A percentile compares a stretch with the other conserved stretches of the same genome.
Conservation (phyloP, 2,329 filamentous ascomycete genomes). For the Triangularia verruculosa region DNA sequence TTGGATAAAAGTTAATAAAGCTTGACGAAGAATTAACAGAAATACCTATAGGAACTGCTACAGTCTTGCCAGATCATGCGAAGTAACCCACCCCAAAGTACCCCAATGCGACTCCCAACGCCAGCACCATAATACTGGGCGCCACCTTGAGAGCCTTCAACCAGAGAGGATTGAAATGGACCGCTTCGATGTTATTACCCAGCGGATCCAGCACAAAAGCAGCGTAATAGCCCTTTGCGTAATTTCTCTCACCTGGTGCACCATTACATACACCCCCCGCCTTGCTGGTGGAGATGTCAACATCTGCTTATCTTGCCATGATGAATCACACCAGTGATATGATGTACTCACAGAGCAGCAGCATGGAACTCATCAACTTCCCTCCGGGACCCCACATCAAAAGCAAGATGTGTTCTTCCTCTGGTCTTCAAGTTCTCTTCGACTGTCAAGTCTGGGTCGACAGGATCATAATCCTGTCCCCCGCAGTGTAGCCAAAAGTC, state of each 20-base stretch:
- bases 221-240: constrained; percentile 24
- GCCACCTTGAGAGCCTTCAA: constrained; percentile 6
- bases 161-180: constrained; percentile 18
- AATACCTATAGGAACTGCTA: too few relatives aligned
- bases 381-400: constrained; percentile 8
- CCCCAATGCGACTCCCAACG: too few relatives aligned
- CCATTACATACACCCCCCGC: constrained; percentile 22
- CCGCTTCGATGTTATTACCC: constrained; percentile 25
- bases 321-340: background rate
- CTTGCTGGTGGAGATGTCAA: constrained; percentile 13
- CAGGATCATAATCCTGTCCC: constrained; percentile 7
- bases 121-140: background rate
- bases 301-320: background rate
- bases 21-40: too few relatives aligned
- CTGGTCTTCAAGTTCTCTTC: constrained; percentile 10
- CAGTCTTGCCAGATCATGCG: too few relatives aligned
- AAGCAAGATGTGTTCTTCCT: constrained; percentile 20
- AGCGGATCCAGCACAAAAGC: constrained; percentile 24
- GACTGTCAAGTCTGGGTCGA: constrained; percentile 4
- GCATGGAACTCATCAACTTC: constrained; percentile 22
- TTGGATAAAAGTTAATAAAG: too few relatives aligned
- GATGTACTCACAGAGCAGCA: constrained; percentile 18
- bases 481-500: constrained; percentile 24
- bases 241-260: constrained; percentile 20
- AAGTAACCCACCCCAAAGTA: too few relatives aligned